Evolutionary conservation across 1,284 basidiomycete species (phyloP).

Genomic region (Inonotus obliquus): DNA sequence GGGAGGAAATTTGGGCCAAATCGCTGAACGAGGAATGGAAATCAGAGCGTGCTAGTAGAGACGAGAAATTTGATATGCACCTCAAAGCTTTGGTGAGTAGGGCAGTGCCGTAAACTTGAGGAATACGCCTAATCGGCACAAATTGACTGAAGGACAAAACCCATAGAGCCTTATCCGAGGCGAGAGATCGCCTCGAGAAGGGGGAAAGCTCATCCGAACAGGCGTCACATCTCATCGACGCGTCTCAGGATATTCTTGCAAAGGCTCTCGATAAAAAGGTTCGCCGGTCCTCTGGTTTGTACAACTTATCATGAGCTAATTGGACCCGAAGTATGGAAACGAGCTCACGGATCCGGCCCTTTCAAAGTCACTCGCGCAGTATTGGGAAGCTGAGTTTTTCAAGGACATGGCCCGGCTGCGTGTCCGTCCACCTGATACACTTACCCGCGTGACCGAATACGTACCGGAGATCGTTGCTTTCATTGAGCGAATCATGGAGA

Average conservation of each 20-base stretch:
- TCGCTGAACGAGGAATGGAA: constrained; percentile 60
- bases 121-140: not conserved
- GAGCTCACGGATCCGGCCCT: constrained; percentile 86
- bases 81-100: constrained; percentile 65
- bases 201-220: constrained; percentile 39
- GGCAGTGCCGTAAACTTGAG: not conserved
- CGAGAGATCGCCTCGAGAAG: constrained; percentile 36
- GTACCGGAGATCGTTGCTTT: constrained; percentile 93
- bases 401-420: constrained; percentile 87
- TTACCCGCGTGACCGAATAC: constrained; percentile 97
- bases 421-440: constrained; percentile 83
- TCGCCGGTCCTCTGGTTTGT: constrained; percentile 21
- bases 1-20: constrained; percentile 47
- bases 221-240: constrained; percentile 66
- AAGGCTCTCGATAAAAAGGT: constrained; percentile 75
- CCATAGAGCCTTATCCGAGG: constrained; percentile 44
- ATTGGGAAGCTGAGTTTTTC: constrained; percentile 92
- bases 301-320: constrained; percentile 18
- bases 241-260: constrained; percentile 72
- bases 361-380: constrained; percentile 79
- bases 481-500: constrained; percentile 81
- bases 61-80: constrained; percentile 92
- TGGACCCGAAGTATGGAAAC: constrained; percentile 55
- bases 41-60: constrained; percentile 62
- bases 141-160: constrained; percentile 42